phyloP scores from a whole-genome alignment of 352 stramenopile species.

The Pythium rhizo-oryzae region DNA sequence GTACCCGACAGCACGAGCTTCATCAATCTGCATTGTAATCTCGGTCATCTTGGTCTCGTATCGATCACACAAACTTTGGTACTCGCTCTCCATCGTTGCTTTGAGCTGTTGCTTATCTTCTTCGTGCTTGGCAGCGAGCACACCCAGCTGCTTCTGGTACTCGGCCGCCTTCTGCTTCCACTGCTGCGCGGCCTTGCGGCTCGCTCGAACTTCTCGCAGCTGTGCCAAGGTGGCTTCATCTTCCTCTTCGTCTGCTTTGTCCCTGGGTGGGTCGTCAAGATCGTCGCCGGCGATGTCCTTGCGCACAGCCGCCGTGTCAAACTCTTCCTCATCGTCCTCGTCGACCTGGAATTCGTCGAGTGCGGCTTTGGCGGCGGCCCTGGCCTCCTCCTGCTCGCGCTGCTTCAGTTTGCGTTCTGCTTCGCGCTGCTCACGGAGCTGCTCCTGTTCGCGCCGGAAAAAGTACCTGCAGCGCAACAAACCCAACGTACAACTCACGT shows the following conservation, averaged over 20 bases:
- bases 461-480: constrained; percentile 46
- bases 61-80: constrained; percentile 64
- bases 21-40: constrained; percentile 76
- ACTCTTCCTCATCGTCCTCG: constrained; percentile 42
- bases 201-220: constrained; percentile 41
- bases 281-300: constrained; percentile 17
- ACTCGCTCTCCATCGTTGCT: constrained; percentile 56
- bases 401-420: constrained; percentile 38
- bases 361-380: constrained; percentile 20
- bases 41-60: constrained; percentile 79
- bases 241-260: constrained; percentile 36
- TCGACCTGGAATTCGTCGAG: constrained; percentile 40
- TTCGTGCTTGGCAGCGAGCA: constrained; percentile 42
- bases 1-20: constrained; percentile 64
- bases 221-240: constrained; percentile 43
- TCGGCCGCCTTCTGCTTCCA: constrained; percentile 76
- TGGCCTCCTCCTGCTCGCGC: constrained; percentile 37
- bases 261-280: constrained; percentile 27
- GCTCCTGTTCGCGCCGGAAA: constrained; percentile 62
- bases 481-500: background rate
- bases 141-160: constrained; percentile 58
- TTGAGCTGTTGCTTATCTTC: constrained; percentile 51
- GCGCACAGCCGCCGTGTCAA: constrained; percentile 30
- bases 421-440: constrained; percentile 39
- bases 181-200: constrained; percentile 47